These are phyloP conservation scores for Aspergillus neoniger DNA, from an alignment of 2,329 filamentous ascomycete species.

Conservation along the genomic window DNA sequence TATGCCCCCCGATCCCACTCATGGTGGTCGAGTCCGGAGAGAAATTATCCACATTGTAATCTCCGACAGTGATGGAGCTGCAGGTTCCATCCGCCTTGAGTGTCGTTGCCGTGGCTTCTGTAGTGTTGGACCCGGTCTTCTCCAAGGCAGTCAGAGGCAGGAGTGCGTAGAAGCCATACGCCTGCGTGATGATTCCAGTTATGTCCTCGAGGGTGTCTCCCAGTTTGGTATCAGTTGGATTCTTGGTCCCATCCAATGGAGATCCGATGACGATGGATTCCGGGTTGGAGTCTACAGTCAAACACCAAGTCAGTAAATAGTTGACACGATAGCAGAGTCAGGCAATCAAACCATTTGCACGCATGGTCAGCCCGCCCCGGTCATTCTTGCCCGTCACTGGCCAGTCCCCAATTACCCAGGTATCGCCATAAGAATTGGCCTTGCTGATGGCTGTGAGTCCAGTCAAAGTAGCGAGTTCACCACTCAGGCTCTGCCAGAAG, in stretches of 20 bases:
- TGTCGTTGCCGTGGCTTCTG: conserved; percentile 54
- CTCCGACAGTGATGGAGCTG: conserved; percentile 62
- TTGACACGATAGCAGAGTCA: neutral
- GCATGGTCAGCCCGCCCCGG: conserved; percentile 66
- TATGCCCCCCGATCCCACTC: conserved; percentile 62
- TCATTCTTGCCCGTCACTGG: conserved; percentile 62
- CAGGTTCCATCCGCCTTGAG: conserved; percentile 56
- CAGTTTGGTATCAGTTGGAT: conserved; percentile 61
- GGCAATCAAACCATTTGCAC: conserved; percentile 49
- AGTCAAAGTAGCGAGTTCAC: conserved; percentile 67
- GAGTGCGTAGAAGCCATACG: conserved; percentile 69
- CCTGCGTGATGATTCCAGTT: conserved; percentile 67
- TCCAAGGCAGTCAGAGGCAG: conserved; percentile 62
- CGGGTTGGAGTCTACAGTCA: conserved; percentile 63
- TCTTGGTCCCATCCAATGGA: conserved; percentile 66
- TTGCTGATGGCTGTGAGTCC: conserved; percentile 59
- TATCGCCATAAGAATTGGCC: conserved; percentile 67
- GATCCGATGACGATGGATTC: conserved; percentile 67
- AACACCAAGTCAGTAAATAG: neutral
- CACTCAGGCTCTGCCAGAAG: conserved; percentile 71
- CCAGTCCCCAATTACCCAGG: conserved; percentile 70
- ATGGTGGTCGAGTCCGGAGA: conserved; percentile 58
- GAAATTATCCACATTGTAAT: conserved; percentile 73
- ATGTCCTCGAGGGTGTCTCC: conserved; percentile 67
- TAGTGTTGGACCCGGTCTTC: conserved; percentile 48